Evolutionary conservation across 129 eudicot genomes (phyloP).

Genomic region (Glebionis coronaria): DNA sequence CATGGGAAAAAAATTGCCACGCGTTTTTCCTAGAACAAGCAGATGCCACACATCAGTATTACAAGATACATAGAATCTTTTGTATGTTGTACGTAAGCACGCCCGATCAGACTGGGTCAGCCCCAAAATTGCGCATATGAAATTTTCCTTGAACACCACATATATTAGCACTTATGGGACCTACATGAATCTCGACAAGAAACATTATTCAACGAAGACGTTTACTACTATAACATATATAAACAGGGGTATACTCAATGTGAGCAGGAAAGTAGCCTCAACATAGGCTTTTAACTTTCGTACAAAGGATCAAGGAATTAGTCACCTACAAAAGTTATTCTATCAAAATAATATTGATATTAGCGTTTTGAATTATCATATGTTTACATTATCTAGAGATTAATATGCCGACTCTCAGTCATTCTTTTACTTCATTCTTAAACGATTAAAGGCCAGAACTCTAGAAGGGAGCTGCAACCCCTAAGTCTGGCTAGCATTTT

Average conservation of each 20-base stretch:
- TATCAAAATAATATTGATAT: neutral
- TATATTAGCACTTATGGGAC: neutral
- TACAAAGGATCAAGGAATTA: neutral
- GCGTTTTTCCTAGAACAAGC: neutral
- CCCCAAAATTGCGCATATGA: neutral
- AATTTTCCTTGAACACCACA: neutral
- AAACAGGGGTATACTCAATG: neutral
- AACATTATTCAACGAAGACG: neutral
- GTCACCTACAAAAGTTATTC: neutral
- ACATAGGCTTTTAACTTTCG: neutral
- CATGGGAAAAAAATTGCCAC: neutral
- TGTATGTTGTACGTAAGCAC: neutral
- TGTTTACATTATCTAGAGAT: conserved; percentile 2
- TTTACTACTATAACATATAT: neutral
- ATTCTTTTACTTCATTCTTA: neutral
- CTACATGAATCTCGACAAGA: neutral
- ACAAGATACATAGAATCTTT: neutral
- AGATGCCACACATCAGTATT: neutral
- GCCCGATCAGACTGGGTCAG: neutral
- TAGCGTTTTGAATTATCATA: neutral
- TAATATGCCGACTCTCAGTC: conserved; percentile 6
- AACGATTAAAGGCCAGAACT: neutral
- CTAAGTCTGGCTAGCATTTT: too few relatives aligned
- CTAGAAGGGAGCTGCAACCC: too few relatives aligned
- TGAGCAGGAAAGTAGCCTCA: too few relatives aligned